phyloP scores from a whole-genome alignment of 306 rosid genomes.

The Malus fusca region DNA sequence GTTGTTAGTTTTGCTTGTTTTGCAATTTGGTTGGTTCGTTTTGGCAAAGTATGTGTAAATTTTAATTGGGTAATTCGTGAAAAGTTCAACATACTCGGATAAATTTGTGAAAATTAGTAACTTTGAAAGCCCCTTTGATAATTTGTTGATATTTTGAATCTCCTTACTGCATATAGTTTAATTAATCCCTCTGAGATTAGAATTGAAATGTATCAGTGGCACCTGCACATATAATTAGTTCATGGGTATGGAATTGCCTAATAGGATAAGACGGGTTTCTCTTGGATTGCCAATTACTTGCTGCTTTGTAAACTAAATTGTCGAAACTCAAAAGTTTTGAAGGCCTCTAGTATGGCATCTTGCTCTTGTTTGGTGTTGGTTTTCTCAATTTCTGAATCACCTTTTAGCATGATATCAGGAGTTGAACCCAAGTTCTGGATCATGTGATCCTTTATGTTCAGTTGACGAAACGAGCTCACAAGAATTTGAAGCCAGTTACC shows the following conservation, averaged over 20 bases:
- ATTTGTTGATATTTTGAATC: neutral
- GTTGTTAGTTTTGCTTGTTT: conserved; percentile 4
- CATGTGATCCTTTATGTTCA: conserved; percentile 78
- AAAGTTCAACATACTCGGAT: neutral
- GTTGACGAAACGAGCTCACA: conserved; percentile 64
- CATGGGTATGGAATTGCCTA: neutral
- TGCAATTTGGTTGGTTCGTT: conserved; percentile 8
- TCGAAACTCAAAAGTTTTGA: neutral
- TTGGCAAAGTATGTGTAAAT: neutral
- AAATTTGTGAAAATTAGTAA: neutral
- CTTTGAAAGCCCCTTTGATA: neutral
- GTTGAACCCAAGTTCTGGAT: conserved; percentile 41
- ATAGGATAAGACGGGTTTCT: neutral
- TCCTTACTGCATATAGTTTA: neutral
- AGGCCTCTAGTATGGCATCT: neutral
- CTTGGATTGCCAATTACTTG: neutral
- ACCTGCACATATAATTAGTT: neutral
- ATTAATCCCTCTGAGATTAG: neutral
- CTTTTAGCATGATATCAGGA: conserved; percentile 40
- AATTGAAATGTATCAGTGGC: neutral
- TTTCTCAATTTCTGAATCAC: conserved; percentile 17
- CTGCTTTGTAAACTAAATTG: neutral
- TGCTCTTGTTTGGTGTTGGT: conserved; percentile 3
- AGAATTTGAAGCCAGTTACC: conserved; percentile 52
- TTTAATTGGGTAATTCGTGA: conserved; percentile 2